Percentiles rank a stretch among this genome's conserved stretches.
Evolutionary conservation across 2,329 filamentous ascomycete genomes (phyloP).

Genomic region (Cladosporium sp.): DNA sequence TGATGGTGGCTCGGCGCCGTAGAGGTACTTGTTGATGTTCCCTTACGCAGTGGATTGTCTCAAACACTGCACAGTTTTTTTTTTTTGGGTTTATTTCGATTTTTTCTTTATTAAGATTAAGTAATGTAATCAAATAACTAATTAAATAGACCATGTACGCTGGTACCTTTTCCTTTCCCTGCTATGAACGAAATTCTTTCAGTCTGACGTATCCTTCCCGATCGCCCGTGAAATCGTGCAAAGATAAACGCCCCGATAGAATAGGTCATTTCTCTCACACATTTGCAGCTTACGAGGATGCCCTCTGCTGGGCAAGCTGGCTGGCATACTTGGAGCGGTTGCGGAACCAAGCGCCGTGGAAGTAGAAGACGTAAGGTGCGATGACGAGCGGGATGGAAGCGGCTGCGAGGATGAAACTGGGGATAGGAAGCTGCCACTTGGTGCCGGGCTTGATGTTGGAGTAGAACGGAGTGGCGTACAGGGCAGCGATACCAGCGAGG

Average conservation of each 20-base stretch:
- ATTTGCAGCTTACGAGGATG: constrained; percentile 12
- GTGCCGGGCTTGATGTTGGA: constrained; percentile 22
- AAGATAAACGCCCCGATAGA: no score
- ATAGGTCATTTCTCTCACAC: no score
- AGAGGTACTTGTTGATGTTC: background rate
- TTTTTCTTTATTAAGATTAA: background rate
- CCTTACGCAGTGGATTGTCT: background rate
- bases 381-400: constrained; percentile 49
- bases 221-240: no score
- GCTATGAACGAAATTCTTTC: no score
- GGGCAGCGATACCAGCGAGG: constrained; percentile 66
- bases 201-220: no score
- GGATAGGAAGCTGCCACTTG: constrained; percentile 39
- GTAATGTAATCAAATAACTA: no score
- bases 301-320: constrained; percentile 45
- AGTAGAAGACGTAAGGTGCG: constrained; percentile 55
- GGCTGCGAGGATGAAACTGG: constrained; percentile 51
- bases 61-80: no score
- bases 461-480: constrained; percentile 58
- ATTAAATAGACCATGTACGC: no score
- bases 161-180: no score
- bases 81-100: background rate
- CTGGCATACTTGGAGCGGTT: constrained; percentile 31
- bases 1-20: background rate
- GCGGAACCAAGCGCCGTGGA: constrained; percentile 38